These are phyloP conservation scores for Cucumis melo DNA, from an alignment of 306 rosid species.

Conservation along the genomic window DNA sequence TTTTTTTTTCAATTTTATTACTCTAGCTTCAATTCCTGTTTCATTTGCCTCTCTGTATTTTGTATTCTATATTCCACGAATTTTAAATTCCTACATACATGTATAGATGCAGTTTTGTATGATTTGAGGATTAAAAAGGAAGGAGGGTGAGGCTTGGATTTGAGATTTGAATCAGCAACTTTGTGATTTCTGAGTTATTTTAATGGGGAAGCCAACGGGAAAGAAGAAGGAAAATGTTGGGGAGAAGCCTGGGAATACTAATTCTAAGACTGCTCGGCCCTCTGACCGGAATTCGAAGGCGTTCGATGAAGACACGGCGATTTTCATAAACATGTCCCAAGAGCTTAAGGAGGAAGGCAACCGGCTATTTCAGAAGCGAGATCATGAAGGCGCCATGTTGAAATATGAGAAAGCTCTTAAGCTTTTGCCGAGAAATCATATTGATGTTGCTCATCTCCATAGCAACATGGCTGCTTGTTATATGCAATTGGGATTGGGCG, in stretches of 20 bases:
- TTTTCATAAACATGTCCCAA: conserved; percentile 81
- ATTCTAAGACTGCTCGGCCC: conserved; percentile 20
- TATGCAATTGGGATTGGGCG: conserved; percentile 76
- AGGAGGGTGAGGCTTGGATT: conserved; percentile 5
- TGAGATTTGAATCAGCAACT: background rate
- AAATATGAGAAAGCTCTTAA: conserved; percentile 74
- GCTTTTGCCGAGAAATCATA: conserved; percentile 55
- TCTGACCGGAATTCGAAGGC: conserved; percentile 36
- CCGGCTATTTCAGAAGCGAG: conserved; percentile 51
- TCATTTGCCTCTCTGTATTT: background rate
- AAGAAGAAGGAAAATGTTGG: conserved; percentile 45
- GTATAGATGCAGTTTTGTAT: background rate
- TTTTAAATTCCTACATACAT: background rate
- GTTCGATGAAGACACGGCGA: conserved; percentile 66
- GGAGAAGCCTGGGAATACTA: conserved; percentile 25
- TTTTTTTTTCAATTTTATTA: background rate
- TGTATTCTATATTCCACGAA: background rate
- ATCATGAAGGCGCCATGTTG: conserved; percentile 64
- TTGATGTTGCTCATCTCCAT: conserved; percentile 66
- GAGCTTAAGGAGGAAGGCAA: conserved; percentile 73
- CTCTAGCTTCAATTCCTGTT: background rate
- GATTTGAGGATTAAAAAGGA: background rate
- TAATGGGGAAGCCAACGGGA: conserved; percentile 76
- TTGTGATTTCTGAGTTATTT: background rate
- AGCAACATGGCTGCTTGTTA: conserved; percentile 64